Percentiles rank a stretch among this genome's conserved stretches.
Evolutionary conservation across 192 early-diverging fungal genomes (phyloP).

Genomic region (Entomortierella parvispora): DNA sequence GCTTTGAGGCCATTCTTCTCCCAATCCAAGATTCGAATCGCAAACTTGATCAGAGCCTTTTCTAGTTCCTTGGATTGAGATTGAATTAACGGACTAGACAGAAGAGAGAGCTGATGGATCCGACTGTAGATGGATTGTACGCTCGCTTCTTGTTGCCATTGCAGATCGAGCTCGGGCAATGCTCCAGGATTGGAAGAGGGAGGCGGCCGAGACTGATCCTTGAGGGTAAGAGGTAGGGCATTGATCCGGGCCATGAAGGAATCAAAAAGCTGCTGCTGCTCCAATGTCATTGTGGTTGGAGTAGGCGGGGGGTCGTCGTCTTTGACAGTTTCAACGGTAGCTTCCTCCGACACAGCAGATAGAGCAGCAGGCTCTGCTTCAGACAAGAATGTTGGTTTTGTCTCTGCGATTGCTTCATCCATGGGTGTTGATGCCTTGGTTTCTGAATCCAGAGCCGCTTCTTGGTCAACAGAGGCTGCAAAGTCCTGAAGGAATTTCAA

Average conservation of each 20-base stretch:
- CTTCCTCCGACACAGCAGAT: too few species aligned
- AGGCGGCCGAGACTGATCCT: slow-evolving; percentile 19
- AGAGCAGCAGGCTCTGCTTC: too few species aligned
- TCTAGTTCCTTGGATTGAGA: slow-evolving; percentile 15
- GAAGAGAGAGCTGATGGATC: slow-evolving; percentile 26
- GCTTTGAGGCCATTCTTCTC: slow-evolving; percentile 20
- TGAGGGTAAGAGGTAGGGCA: slow-evolving; percentile 16
- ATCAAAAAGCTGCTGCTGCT: slow-evolving; percentile 26
- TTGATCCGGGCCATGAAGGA: slow-evolving; percentile 21
- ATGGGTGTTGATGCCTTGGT: not conserved
- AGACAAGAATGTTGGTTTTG: too few species aligned
- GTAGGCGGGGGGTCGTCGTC: not conserved
- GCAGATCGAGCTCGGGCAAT: not conserved
- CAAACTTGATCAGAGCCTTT: slow-evolving; percentile 28
- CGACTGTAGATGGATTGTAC: slow-evolving; percentile 33
- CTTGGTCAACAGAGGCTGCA: slow-evolving; percentile 17
- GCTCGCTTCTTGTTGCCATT: slow-evolving; percentile 12
- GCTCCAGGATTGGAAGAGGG: not conserved
- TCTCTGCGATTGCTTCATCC: too few species aligned
- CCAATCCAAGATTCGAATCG: slow-evolving; percentile 49
- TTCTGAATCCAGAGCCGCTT: not conserved
- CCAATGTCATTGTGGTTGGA: slow-evolving; percentile 1
- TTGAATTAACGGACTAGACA: slow-evolving; percentile 1
- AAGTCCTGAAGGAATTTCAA: slow-evolving; percentile 35
- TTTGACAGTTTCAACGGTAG: too few species aligned